Evolutionary conservation across 495 filamentous ascomycete genomes (phyloP).

Genomic region (Hypoxylon lienhwacheense): DNA sequence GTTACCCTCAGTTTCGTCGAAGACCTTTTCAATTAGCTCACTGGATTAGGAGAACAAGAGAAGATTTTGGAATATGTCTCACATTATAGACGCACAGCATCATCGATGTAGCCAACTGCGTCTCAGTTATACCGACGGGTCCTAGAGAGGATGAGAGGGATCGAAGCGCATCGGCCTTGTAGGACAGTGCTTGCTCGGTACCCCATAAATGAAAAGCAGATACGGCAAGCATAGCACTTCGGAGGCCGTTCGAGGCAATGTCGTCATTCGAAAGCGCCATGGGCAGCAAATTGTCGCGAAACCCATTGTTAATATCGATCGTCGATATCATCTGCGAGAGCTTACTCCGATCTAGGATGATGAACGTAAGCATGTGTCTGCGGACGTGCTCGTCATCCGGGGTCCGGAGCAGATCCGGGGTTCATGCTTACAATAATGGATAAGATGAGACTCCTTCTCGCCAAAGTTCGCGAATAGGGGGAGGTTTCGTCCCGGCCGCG

Average conservation of each 20-base stretch:
- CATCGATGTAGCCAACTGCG: constrained; percentile 44
- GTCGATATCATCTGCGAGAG: constrained; percentile 44
- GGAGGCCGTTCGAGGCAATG: constrained; percentile 36
- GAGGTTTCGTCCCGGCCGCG: constrained; percentile 30
- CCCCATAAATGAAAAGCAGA: constrained; percentile 42
- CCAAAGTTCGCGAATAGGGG: constrained; percentile 33
- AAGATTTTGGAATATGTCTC: not conserved
- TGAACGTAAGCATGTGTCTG: constrained; percentile 15
- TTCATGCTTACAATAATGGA: constrained; percentile 35
- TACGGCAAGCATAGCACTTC: constrained; percentile 43
- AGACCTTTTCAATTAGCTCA: constrained; percentile 35
- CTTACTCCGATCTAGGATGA: constrained; percentile 29
- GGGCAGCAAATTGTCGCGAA: constrained; percentile 40
- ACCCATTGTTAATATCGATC: constrained; percentile 41
- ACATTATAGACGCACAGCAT: constrained; percentile 47
- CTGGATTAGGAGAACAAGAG: not conserved
- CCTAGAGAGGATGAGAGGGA: constrained; percentile 38
- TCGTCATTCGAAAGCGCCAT: constrained; percentile 38
- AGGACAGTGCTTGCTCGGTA: constrained; percentile 35
- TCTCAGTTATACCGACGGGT: constrained; percentile 35
- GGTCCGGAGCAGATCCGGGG: not conserved
- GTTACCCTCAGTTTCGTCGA: constrained; percentile 43
- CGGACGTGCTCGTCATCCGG: not conserved
- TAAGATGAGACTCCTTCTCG: constrained; percentile 37
- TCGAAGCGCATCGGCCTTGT: constrained; percentile 39